Conservation (phyloP, 768 basidiomycete genomes). For the Paxillus rubicundulus region DNA sequence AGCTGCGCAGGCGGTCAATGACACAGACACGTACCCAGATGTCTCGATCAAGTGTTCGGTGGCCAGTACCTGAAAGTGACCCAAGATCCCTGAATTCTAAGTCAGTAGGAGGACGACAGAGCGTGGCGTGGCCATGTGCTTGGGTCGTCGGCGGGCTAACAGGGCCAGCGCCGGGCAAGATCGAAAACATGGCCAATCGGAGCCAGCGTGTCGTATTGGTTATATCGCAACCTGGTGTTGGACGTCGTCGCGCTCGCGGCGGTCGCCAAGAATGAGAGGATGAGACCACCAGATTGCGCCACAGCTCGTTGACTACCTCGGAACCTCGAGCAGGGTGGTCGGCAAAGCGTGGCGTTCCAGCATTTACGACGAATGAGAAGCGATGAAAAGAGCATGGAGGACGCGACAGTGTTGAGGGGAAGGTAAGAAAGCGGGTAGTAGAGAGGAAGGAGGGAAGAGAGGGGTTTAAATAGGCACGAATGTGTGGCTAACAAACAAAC, state of each 20-base stretch:
- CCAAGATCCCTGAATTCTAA: neutral
- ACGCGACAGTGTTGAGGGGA: too few species aligned
- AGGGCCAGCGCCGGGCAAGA: neutral
- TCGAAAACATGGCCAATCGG: neutral
- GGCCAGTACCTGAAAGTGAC: neutral
- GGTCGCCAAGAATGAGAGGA: neutral
- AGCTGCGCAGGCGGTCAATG: neutral
- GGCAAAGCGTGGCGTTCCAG: too few species aligned
- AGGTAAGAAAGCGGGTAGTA: too few species aligned
- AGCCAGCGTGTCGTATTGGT: neutral
- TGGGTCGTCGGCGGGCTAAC: neutral
- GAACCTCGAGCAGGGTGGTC: too few species aligned
- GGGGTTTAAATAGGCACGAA: too few species aligned
- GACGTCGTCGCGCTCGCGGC: neutral
- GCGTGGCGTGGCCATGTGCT: neutral
- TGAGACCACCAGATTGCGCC: neutral
- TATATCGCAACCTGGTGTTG: neutral
- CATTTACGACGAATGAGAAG: too few species aligned
- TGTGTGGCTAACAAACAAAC: too few species aligned
- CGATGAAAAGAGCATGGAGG: too few species aligned
- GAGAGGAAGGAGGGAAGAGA: too few species aligned
- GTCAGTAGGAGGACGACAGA: neutral
- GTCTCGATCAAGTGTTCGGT: neutral
- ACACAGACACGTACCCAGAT: neutral
- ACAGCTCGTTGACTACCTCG: too few species aligned